Percentiles rank a stretch among this genome's conserved stretches.
These are phyloP conservation scores for Colletotrichum sp. DNA, from an alignment of 2,329 filamentous ascomycete species.

Conservation along the genomic window DNA sequence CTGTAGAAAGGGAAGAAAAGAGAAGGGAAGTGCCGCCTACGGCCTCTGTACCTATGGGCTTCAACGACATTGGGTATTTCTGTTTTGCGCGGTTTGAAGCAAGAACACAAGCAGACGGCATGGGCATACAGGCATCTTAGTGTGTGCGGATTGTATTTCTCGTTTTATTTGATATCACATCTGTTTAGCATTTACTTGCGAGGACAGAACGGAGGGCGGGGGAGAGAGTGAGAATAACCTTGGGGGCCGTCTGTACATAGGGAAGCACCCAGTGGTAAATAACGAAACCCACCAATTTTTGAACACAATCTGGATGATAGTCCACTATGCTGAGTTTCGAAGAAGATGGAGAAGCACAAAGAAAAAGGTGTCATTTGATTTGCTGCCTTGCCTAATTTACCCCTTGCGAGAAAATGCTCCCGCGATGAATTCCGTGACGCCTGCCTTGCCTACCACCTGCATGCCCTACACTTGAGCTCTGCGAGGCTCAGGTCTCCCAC, in stretches of 20 bases:
- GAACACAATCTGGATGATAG: background rate
- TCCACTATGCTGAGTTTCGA: background rate
- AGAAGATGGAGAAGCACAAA: background rate
- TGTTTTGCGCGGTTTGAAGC: background rate
- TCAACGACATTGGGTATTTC: background rate
- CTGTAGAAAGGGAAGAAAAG: background rate
- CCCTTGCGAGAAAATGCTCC: background rate
- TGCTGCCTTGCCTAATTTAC: background rate
- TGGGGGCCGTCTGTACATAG: background rate
- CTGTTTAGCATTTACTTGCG: background rate
- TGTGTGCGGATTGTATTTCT: background rate
- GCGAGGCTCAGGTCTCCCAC: background rate
- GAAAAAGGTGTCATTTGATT: background rate
- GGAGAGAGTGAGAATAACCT: background rate
- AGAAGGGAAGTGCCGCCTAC: background rate
- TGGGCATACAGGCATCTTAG: background rate
- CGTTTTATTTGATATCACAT: slow-evolving; percentile 14
- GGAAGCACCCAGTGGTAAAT: background rate
- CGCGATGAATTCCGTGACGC: background rate
- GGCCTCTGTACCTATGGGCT: slow-evolving; percentile 8
- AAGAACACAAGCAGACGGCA: background rate
- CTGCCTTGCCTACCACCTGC: background rate
- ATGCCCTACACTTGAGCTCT: background rate
- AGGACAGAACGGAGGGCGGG: background rate
- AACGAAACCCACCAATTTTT: background rate